Conservation (phyloP, 306 rosid species). For the Trichosanthes truncata region DNA sequence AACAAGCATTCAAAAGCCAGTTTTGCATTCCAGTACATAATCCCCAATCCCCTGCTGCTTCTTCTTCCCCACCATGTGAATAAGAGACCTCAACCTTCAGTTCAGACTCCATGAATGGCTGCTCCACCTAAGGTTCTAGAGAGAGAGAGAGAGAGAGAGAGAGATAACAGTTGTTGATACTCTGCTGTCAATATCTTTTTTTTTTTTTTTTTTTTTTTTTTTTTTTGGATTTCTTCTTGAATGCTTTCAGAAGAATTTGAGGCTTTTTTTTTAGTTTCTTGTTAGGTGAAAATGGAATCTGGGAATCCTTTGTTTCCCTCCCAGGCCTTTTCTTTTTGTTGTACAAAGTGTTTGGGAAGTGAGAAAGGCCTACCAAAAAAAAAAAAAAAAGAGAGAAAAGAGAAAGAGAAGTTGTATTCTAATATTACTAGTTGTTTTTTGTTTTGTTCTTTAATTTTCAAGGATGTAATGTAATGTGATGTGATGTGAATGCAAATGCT, state of each 20-base stretch:
- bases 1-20: background rate
- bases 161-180: background rate
- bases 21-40: conserved; percentile 11
- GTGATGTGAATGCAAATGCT: conserved; percentile 7
- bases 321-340: background rate
- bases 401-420: background rate
- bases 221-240: background rate
- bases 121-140: background rate
- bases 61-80: background rate
- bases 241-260: background rate
- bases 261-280: background rate
- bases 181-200: background rate
- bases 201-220: background rate
- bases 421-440: background rate
- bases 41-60: background rate
- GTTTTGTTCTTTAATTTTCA: background rate
- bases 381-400: background rate
- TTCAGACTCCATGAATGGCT: background rate
- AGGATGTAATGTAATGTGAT: background rate
- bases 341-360: conserved; percentile 10
- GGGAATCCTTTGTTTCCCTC: conserved; percentile 4
- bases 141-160: background rate
- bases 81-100: background rate
- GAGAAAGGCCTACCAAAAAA: background rate
- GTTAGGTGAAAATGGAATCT: background rate